These are phyloP conservation scores for Sechiopsis laciniata DNA, from an alignment of 306 rosid species.

Conservation along the genomic window DNA sequence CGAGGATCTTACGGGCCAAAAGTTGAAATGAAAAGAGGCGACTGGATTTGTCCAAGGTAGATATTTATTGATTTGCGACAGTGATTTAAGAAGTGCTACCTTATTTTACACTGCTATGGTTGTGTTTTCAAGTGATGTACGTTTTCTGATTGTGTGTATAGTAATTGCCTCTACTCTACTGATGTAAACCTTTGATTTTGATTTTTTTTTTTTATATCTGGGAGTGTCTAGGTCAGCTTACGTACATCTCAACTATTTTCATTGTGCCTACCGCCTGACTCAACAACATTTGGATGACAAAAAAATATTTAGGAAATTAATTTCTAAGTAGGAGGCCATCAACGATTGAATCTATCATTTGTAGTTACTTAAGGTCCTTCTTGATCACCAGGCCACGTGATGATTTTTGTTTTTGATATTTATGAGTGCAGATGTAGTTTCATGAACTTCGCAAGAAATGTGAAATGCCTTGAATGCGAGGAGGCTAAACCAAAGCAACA, in stretches of 20 bases:
- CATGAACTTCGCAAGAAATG: constrained; percentile 89
- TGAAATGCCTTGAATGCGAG: constrained; percentile 80
- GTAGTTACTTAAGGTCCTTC: too few relatives aligned
- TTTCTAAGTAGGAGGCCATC: too few relatives aligned
- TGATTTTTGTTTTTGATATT: constrained; percentile 12
- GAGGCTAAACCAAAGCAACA: constrained; percentile 80
- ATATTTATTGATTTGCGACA: background rate
- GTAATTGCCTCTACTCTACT: background rate
- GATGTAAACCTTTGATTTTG: background rate
- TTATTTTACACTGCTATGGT: constrained; percentile 11
- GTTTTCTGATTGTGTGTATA: background rate
- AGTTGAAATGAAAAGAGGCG: constrained; percentile 91
- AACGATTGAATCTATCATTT: too few relatives aligned
- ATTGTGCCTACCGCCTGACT: too few relatives aligned
- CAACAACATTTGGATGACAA: too few relatives aligned
- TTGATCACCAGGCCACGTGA: too few relatives aligned
- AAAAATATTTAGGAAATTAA: too few relatives aligned
- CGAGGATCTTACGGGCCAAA: constrained; percentile 34
- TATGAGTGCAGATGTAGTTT: constrained; percentile 74
- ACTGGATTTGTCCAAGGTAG: constrained; percentile 89
- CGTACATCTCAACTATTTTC: too few relatives aligned
- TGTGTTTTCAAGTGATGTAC: background rate
- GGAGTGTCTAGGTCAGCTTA: too few relatives aligned
- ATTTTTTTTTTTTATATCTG: too few relatives aligned
- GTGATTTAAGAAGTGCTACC: background rate